Evolutionary conservation across 1,284 basidiomycete species (phyloP).

Genomic region (Lentinula novae-zelandiae): DNA sequence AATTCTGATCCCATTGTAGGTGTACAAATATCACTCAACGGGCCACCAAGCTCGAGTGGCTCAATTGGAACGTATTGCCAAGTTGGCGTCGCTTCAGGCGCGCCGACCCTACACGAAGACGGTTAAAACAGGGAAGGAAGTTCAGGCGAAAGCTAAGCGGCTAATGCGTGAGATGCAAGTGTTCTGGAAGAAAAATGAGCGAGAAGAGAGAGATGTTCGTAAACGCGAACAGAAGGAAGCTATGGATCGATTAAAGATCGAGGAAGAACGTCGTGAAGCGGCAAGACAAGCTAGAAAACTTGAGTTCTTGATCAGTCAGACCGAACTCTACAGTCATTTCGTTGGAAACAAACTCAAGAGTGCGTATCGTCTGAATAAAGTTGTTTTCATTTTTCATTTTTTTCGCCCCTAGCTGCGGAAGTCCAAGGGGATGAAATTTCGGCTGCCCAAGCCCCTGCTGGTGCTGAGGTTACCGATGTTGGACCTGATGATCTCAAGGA

Average conservation of each 20-base stretch:
- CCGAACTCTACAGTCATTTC: constrained; percentile 99
- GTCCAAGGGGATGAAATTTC: constrained; percentile 70
- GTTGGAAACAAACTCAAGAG: constrained; percentile 98
- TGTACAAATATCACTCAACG: constrained; percentile 73
- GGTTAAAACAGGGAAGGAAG: constrained; percentile 83
- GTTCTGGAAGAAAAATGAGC: constrained; percentile 98
- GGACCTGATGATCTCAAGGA: constrained; percentile 61
- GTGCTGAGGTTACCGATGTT: constrained; percentile 54
- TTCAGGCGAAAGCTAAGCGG: constrained; percentile 83
- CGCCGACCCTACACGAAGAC: constrained; percentile 79
- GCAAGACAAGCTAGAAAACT: constrained; percentile 95
- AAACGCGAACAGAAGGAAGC: constrained; percentile 95
- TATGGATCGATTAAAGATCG: constrained; percentile 83
- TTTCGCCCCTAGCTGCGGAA: constrained; percentile 64
- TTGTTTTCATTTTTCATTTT: constrained; percentile 16
- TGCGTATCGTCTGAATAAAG: constrained; percentile 34
- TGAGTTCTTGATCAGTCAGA: constrained; percentile 99
- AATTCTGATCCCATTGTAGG: constrained; percentile 37
- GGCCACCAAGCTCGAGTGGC: constrained; percentile 62
- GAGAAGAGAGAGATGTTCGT: constrained; percentile 89
- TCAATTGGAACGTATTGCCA: constrained; percentile 77
- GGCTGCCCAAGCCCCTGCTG: constrained; percentile 45
- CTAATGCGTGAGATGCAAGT: constrained; percentile 94
- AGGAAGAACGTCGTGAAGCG: constrained; percentile 96
- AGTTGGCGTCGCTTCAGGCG: constrained; percentile 75